Conservation (phyloP, 2,329 filamentous ascomycete species). For the Trichoderma guizhouense region DNA sequence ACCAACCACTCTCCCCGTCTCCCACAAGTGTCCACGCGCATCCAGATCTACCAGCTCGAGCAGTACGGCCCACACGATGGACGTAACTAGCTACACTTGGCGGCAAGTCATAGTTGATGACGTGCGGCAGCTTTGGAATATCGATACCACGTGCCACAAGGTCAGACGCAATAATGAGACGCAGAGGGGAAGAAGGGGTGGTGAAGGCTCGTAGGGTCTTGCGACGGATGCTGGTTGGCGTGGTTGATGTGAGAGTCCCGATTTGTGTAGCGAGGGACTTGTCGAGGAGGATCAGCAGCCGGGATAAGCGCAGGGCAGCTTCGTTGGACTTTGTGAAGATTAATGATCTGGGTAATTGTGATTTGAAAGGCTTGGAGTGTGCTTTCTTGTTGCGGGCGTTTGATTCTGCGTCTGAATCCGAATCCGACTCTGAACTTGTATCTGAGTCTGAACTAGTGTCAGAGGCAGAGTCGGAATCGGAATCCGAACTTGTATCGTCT, state of each 20-base stretch:
- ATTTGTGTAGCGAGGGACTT: constrained; percentile 55
- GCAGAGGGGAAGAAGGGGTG: constrained; percentile 61
- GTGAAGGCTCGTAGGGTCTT: constrained; percentile 67
- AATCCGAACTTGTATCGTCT: constrained; percentile 30
- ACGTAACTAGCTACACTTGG: constrained; percentile 78
- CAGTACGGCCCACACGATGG: constrained; percentile 88
- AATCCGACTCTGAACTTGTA: constrained; percentile 36
- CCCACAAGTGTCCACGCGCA: constrained; percentile 84
- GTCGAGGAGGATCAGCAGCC: constrained; percentile 67
- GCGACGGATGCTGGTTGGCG: constrained; percentile 66
- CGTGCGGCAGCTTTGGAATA: constrained; percentile 72
- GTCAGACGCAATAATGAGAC: constrained; percentile 84
- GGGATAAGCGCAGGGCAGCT: constrained; percentile 78
- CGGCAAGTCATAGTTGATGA: constrained; percentile 92
- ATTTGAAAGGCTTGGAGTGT: constrained; percentile 2
- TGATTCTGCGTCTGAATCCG: constrained; percentile 27
- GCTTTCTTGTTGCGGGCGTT: background rate
- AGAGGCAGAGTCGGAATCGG: constrained; percentile 26
- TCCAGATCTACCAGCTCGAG: constrained; percentile 72
- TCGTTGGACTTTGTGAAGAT: constrained; percentile 93
- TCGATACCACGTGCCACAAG: constrained; percentile 91
- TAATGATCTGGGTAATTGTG: constrained; percentile 51
- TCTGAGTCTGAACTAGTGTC: constrained; percentile 33
- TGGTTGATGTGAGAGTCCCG: constrained; percentile 73
- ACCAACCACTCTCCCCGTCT: constrained; percentile 83